phyloP scores from a whole-genome alignment of 495 filamentous ascomycete genomes.

The Penicillium flavigenum region DNA sequence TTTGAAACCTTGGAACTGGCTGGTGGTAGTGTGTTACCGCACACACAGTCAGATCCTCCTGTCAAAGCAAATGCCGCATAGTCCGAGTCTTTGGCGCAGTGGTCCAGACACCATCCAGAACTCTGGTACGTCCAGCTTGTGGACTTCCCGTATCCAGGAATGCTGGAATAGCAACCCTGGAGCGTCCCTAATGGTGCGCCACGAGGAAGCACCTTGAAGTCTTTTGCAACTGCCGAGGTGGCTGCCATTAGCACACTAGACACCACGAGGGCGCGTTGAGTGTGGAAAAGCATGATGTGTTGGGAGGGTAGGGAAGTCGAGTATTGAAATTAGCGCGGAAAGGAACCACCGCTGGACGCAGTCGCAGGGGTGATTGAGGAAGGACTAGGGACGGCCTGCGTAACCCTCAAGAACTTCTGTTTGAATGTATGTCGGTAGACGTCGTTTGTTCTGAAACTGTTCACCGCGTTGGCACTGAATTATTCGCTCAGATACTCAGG shows the following conservation, averaged over 20 bases:
- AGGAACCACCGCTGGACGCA: constrained; percentile 28
- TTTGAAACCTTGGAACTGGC: constrained; percentile 39
- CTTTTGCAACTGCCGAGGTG: constrained; percentile 23
- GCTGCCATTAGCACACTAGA: constrained; percentile 32
- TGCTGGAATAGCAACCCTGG: constrained; percentile 40
- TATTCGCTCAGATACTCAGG: constrained; percentile 1
- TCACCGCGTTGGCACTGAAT: background rate
- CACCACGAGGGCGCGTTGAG: constrained; percentile 29
- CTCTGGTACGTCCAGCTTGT: constrained; percentile 45
- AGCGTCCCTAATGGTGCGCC: constrained; percentile 10
- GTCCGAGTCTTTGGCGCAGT: constrained; percentile 28
- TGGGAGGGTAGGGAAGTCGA: constrained; percentile 7
- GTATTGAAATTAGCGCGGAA: constrained; percentile 9
- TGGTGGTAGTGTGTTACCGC: constrained; percentile 46
- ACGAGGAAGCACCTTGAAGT: constrained; percentile 23
- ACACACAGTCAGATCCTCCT: constrained; percentile 46
- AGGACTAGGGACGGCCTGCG: constrained; percentile 49
- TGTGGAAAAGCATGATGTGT: constrained; percentile 37
- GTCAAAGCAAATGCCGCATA: constrained; percentile 45
- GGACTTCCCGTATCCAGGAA: constrained; percentile 26
- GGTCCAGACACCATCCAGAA: constrained; percentile 46
- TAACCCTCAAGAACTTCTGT: constrained; percentile 38
- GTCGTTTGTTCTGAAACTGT: constrained; percentile 10
- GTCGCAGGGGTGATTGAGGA: constrained; percentile 25
- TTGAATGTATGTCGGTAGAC: constrained; percentile 8